Evolutionary conservation across 768 basidiomycete species (phyloP).

Genomic region (Lanmaoa pseudosensibilis): DNA sequence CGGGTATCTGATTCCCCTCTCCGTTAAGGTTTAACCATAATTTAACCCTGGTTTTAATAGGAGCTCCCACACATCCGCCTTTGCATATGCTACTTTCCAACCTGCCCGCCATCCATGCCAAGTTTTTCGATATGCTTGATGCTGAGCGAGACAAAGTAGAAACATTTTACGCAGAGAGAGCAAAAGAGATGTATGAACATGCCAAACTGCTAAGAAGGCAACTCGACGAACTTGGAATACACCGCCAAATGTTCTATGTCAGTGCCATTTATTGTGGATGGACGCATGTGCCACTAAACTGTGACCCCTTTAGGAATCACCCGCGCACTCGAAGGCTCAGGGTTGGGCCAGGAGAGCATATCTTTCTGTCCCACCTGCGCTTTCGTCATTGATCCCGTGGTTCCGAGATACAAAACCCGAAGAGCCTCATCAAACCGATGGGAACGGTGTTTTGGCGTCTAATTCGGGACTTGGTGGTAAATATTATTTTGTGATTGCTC

Average conservation of each 20-base stretch:
- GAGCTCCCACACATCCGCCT: constrained; percentile 30
- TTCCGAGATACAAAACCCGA: not conserved
- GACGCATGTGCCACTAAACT: not conserved
- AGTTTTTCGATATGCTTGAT: constrained; percentile 80
- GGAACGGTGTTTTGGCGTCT: too few relatives aligned
- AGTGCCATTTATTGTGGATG: constrained; percentile 16
- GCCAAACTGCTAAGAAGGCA: constrained; percentile 59
- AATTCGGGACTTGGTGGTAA: constrained; percentile 1
- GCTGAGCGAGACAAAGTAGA: constrained; percentile 82
- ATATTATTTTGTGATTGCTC: not conserved
- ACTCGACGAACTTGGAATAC: constrained; percentile 70
- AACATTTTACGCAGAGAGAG: constrained; percentile 74
- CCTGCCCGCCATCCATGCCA: constrained; percentile 58
- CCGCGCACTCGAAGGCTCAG: not conserved
- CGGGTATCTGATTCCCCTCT: too few relatives aligned
- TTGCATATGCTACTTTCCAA: constrained; percentile 50
- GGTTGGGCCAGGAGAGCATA: constrained; percentile 15
- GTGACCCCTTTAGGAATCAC: constrained; percentile 15
- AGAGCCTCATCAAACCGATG: too few relatives aligned
- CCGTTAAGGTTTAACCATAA: not conserved
- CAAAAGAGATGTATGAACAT: constrained; percentile 55
- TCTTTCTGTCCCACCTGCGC: not conserved
- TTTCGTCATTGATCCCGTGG: constrained; percentile 7
- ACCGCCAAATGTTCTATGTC: constrained; percentile 61
- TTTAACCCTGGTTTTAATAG: constrained; percentile 6